These are phyloP conservation scores for Chrysoporthe cubensis DNA, from an alignment of 2,329 filamentous ascomycete species.

Conservation along the genomic window DNA sequence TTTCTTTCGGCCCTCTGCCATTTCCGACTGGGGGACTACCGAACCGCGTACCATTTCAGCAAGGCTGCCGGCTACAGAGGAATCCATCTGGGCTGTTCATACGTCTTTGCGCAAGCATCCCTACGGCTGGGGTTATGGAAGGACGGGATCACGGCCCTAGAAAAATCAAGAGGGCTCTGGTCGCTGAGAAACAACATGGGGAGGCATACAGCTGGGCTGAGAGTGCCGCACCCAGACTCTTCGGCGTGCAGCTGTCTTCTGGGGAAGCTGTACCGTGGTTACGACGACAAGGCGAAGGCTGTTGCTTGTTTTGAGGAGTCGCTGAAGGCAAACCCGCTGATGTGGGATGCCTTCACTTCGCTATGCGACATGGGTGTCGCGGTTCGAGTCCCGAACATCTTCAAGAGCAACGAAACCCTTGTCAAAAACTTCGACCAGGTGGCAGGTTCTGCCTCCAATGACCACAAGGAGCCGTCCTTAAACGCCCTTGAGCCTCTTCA, in stretches of 20 bases:
- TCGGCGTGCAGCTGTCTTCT: constrained; percentile 82
- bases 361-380: constrained; percentile 87
- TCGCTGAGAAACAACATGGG: constrained; percentile 75
- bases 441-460: constrained; percentile 37
- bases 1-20: constrained; percentile 87
- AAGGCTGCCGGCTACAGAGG: constrained; percentile 72
- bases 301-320: constrained; percentile 86
- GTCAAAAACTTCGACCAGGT: constrained; percentile 52
- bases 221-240: constrained; percentile 79
- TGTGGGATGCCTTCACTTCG: constrained; percentile 94
- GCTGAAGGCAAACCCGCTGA: constrained; percentile 88
- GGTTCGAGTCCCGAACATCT: constrained; percentile 83
- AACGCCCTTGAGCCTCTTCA: constrained; percentile 44
- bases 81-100: constrained; percentile 82
- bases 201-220: constrained; percentile 76
- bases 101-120: constrained; percentile 89
- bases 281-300: constrained; percentile 82
- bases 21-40: constrained; percentile 78
- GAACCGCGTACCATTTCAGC: constrained; percentile 83
- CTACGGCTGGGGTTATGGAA: constrained; percentile 76
- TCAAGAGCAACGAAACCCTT: constrained; percentile 68
- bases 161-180: constrained; percentile 82
- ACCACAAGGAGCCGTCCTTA: constrained; percentile 42
- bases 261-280: constrained; percentile 83
- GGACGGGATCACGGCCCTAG: constrained; percentile 81